Percentiles rank a stretch among this genome's conserved stretches.
These are phyloP conservation scores for Botrytis tulipae DNA, from an alignment of 2,329 filamentous ascomycete genomes.

Conservation along the genomic window DNA sequence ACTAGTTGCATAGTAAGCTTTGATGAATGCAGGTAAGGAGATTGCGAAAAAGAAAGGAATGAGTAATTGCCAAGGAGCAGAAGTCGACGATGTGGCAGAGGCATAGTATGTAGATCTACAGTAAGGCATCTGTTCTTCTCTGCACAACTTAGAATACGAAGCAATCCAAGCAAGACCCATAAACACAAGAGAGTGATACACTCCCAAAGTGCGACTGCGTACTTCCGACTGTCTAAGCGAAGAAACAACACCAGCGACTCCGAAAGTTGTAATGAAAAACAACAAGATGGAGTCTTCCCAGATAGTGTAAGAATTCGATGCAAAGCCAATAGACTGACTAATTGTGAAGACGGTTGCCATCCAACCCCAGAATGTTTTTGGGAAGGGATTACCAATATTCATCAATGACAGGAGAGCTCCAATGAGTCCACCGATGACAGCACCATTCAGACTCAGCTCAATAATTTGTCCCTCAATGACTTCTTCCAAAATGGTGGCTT, in stretches of 20 bases:
- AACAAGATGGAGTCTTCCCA: conserved; percentile 96
- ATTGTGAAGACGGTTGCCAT: conserved; percentile 75
- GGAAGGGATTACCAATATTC: conserved; percentile 54
- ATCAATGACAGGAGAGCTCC: conserved; percentile 41
- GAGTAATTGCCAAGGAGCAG: conserved; percentile 81
- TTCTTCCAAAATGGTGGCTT: conserved; percentile 3
- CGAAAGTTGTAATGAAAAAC: conserved; percentile 89
- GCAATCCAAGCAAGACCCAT: conserved; percentile 74
- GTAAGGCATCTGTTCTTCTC: conserved; percentile 97
- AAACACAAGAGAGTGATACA: conserved; percentile 84
- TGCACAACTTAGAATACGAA: conserved; percentile 86
- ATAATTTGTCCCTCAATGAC: conserved; percentile 25
- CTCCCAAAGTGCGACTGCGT: conserved; percentile 69
- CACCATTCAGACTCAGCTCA: conserved; percentile 30
- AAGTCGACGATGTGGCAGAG: conserved; percentile 87
- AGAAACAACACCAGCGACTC: conserved; percentile 68
- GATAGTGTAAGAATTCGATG: conserved; percentile 96
- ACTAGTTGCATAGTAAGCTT: conserved; percentile 77
- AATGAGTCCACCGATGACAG: conserved; percentile 38
- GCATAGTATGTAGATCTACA: conserved; percentile 96
- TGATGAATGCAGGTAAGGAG: conserved; percentile 70
- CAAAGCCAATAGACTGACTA: conserved; percentile 90
- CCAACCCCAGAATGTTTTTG: conserved; percentile 85
- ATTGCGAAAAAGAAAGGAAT: conserved; percentile 76
- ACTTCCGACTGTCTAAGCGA: conserved; percentile 70